Percentiles rank a stretch among this genome's conserved stretches.
Evolutionary conservation across 352 stramenopile species (phyloP).

Genomic region (Phytophthora litchii): DNA sequence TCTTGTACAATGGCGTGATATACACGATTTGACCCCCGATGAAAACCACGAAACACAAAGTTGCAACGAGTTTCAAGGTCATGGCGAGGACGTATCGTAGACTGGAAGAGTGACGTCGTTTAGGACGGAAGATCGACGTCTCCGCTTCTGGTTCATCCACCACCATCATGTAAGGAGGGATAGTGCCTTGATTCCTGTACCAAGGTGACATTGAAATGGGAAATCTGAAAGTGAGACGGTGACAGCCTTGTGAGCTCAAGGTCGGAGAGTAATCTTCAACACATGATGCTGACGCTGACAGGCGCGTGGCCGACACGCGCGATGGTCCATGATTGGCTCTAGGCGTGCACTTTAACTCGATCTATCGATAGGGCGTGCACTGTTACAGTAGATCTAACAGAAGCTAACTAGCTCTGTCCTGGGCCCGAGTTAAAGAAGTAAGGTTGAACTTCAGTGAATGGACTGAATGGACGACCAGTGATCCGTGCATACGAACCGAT

Average conservation of each 20-base stretch:
- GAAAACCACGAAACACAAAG: constrained; percentile 21
- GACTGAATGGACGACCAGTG: too few relatives aligned
- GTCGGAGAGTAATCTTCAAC: constrained; percentile 10
- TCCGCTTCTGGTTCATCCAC: constrained; percentile 13
- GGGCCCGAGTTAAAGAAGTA: too few relatives aligned
- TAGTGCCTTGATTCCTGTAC: not conserved
- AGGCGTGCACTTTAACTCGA: constrained; percentile 15
- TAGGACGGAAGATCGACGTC: not conserved
- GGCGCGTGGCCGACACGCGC: constrained; percentile 16
- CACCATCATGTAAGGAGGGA: not conserved
- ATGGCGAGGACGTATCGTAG: not conserved
- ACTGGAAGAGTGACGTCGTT: not conserved
- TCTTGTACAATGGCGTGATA: constrained; percentile 28
- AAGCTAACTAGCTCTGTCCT: too few relatives aligned
- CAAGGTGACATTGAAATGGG: constrained; percentile 7
- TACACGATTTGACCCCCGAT: constrained; percentile 30
- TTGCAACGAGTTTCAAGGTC: constrained; percentile 6
- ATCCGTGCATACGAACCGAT: too few relatives aligned
- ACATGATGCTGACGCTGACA: constrained; percentile 6
- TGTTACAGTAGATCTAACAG: too few relatives aligned
- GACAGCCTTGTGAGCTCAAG: not conserved
- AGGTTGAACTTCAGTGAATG: too few relatives aligned
- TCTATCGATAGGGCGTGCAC: not conserved
- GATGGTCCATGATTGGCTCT: constrained; percentile 17
- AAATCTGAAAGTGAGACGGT: constrained; percentile 16